A percentile compares a stretch with the other conserved stretches of the same genome.
Conservation (phyloP, 805 yeast species). For the Teunomyces aglyptinius region DNA sequence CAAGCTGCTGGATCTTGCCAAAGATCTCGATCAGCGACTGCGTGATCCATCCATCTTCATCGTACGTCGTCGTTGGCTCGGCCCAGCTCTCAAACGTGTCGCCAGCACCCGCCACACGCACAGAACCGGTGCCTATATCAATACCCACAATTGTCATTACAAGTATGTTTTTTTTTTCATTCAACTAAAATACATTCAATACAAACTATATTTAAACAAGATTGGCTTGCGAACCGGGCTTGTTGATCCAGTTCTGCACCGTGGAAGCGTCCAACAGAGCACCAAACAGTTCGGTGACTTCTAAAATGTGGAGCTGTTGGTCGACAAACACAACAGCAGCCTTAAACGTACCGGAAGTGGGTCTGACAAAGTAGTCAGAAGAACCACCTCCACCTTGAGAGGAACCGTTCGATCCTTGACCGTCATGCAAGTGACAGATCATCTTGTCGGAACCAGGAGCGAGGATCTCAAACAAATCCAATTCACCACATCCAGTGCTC, state of each 20-base stretch:
- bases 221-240: conserved; percentile 48
- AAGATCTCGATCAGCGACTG: conserved; percentile 44
- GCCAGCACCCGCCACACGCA: conserved; percentile 35
- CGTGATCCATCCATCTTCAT: conserved; percentile 24
- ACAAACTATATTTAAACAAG: not conserved
- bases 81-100: conserved; percentile 15
- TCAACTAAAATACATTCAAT: not conserved
- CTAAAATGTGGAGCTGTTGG: conserved; percentile 56
- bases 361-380: conserved; percentile 84
- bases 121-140: conserved; percentile 53
- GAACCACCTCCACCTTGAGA: conserved; percentile 81
- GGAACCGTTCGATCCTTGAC: conserved; percentile 63
- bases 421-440: conserved; percentile 79
- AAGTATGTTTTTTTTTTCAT: not conserved
- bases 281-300: conserved; percentile 59
- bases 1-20: conserved; percentile 24
- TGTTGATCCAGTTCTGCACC: conserved; percentile 57
- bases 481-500: conserved; percentile 96
- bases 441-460: conserved; percentile 71
- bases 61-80: conserved; percentile 16
- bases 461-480: conserved; percentile 90
- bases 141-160: conserved; percentile 32
- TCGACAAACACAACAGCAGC: conserved; percentile 82
- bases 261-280: conserved; percentile 51
- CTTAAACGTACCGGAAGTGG: conserved; percentile 70